A percentile compares a stretch with the other conserved stretches of the same genome.
Conservation (phyloP, 2,329 filamentous ascomycete species). For the Aspergillus brunneoviolaceus region DNA sequence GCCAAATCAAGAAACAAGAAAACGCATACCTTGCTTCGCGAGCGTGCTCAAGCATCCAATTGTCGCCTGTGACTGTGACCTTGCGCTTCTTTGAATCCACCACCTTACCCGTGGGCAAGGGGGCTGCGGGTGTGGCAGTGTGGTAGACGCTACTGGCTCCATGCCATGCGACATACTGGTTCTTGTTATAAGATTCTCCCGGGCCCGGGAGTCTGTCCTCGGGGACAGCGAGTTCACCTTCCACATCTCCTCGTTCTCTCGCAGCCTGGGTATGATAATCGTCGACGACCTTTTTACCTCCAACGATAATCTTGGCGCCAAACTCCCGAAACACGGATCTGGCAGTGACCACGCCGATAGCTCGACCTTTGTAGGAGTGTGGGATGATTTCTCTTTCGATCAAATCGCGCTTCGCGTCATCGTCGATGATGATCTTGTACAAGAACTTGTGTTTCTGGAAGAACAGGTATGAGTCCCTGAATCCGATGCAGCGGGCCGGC, state of each 20-base stretch:
- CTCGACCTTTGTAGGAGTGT: constrained; percentile 96
- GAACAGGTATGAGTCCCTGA: constrained; percentile 97
- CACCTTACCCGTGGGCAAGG: constrained; percentile 69
- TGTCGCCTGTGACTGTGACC: constrained; percentile 85
- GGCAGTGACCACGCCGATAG: constrained; percentile 94
- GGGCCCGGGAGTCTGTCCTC: constrained; percentile 72
- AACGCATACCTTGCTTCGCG: constrained; percentile 75
- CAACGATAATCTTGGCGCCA: constrained; percentile 88
- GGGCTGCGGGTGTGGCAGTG: constrained; percentile 73
- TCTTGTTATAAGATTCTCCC: constrained; percentile 95
- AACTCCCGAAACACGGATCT: constrained; percentile 97
- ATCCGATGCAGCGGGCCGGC: constrained; percentile 92
- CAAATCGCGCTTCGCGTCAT: constrained; percentile 94
- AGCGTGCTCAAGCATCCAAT: constrained; percentile 96
- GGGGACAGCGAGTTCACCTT: constrained; percentile 89
- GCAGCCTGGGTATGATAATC: constrained; percentile 83
- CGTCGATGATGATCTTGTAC: constrained; percentile 96
- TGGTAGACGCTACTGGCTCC: constrained; percentile 96
- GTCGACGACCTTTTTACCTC: constrained; percentile 79
- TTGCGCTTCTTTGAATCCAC: constrained; percentile 77
- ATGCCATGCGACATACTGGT: constrained; percentile 98
- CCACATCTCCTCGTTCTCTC: constrained; percentile 72
- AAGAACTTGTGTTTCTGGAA: constrained; percentile 97
- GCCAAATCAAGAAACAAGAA: neutral
- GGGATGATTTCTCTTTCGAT: constrained; percentile 95